Percentiles rank a stretch among this genome's conserved stretches.
These are phyloP conservation scores for Aspergillus fijiensis DNA, from an alignment of 2,329 filamentous ascomycete species.

Conservation along the genomic window DNA sequence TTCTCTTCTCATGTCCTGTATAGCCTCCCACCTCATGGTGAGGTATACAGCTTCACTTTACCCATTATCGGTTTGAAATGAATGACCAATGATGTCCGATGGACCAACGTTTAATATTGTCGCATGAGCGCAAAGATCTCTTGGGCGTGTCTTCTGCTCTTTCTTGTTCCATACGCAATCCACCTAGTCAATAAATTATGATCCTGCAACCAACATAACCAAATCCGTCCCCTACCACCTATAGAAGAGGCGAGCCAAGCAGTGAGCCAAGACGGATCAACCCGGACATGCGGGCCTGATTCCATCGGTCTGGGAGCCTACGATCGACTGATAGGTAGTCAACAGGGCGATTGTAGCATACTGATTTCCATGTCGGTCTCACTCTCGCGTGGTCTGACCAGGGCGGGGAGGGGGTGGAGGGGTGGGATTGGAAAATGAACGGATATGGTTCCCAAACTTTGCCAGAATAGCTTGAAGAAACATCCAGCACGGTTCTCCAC, in stretches of 20 bases:
- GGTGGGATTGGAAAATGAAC: neutral
- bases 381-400: neutral
- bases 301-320: neutral
- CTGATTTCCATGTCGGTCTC: neutral
- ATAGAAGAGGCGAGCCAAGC: constrained; percentile 12
- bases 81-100: neutral
- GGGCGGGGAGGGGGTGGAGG: no score
- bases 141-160: neutral
- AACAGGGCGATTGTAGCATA: neutral
- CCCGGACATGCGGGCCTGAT: constrained; percentile 9
- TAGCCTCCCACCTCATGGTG: neutral
- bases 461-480: neutral
- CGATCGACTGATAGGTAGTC: neutral
- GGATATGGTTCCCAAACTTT: neutral
- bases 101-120: neutral
- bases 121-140: neutral
- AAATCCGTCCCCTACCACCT: neutral
- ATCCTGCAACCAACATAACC: neutral
- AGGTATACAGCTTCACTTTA: neutral
- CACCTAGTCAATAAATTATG: neutral
- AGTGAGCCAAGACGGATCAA: constrained; percentile 25
- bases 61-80: neutral
- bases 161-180: neutral
- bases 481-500: neutral
- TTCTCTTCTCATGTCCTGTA: neutral